Evolutionary conservation across 2,329 filamentous ascomycete species (phyloP).

Genomic region (Xylariales sp.): DNA sequence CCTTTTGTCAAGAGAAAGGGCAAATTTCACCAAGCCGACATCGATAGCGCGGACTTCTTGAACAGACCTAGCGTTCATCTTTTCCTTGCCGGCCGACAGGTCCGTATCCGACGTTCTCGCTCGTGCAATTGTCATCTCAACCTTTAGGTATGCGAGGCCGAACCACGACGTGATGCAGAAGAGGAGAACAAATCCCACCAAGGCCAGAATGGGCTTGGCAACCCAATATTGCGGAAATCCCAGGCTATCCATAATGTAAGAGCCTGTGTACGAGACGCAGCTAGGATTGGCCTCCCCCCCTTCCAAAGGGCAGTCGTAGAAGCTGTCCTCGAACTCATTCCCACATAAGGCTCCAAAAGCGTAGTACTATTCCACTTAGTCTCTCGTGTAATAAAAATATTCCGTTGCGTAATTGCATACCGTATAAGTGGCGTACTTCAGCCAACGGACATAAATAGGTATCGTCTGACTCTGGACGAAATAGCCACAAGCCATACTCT

Average conservation of each 20-base stretch:
- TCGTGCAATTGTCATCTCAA: slow-evolving; percentile 66
- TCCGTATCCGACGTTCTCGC: slow-evolving; percentile 56
- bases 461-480: slow-evolving; percentile 72
- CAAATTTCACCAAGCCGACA: slow-evolving; percentile 60
- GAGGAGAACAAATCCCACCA: slow-evolving; percentile 57
- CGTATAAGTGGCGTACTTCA: slow-evolving; percentile 63
- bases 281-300: slow-evolving; percentile 58
- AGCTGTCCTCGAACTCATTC: slow-evolving; percentile 68
- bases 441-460: slow-evolving; percentile 73
- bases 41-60: slow-evolving; percentile 55
- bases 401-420: slow-evolving; percentile 30
- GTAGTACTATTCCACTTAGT: slow-evolving; percentile 50
- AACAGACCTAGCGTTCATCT: slow-evolving; percentile 51
- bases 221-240: slow-evolving; percentile 66
- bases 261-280: slow-evolving; percentile 65
- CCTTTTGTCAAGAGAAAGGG: slow-evolving; percentile 60
- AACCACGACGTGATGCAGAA: slow-evolving; percentile 59
- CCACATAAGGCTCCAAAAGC: slow-evolving; percentile 65
- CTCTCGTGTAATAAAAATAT: too few species aligned
- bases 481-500: slow-evolving; percentile 71
- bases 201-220: slow-evolving; percentile 57
- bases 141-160: slow-evolving; percentile 58
- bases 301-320: slow-evolving; percentile 66
- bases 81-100: slow-evolving; percentile 65
- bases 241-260: slow-evolving; percentile 64